These are phyloP conservation scores for Magnaporthiopsis rhizophila DNA, from an alignment of 2,329 filamentous ascomycete genomes.

Conservation along the genomic window DNA sequence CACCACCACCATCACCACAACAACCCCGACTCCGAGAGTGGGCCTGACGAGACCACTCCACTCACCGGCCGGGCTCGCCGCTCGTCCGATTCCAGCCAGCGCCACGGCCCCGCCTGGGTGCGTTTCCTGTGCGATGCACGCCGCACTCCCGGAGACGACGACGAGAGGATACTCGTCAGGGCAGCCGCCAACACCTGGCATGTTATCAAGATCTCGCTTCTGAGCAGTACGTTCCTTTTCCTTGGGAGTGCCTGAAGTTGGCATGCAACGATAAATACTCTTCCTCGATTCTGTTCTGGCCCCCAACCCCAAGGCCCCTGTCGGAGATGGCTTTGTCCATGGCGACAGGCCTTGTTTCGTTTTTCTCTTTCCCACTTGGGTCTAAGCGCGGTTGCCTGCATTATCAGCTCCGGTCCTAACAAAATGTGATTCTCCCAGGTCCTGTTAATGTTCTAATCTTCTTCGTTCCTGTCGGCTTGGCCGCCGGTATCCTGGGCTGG, in stretches of 20 bases:
- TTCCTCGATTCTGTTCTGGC: neutral
- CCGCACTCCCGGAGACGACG: slow-evolving; percentile 44
- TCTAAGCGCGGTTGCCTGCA: neutral
- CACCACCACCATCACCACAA: slow-evolving; percentile 5
- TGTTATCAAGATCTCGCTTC: slow-evolving; percentile 46
- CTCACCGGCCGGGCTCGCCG: slow-evolving; percentile 29
- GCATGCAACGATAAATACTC: neutral
- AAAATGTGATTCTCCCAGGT: slow-evolving; percentile 25
- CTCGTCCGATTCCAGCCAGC: slow-evolving; percentile 7
- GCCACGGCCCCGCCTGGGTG: slow-evolving; percentile 16
- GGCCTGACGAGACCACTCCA: slow-evolving; percentile 27
- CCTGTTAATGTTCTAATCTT: slow-evolving; percentile 65
- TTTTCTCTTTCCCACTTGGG: neutral
- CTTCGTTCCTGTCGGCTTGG: slow-evolving; percentile 65
- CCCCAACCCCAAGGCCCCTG: neutral
- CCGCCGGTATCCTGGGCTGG: slow-evolving; percentile 56
- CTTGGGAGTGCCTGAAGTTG: neutral
- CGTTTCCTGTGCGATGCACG: slow-evolving; percentile 39
- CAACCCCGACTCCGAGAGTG: slow-evolving; percentile 7
- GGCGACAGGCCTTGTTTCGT: neutral
- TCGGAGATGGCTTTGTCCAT: neutral
- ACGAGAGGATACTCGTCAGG: slow-evolving; percentile 35
- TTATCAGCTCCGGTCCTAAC: neutral
- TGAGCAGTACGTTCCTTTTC: slow-evolving; percentile 42
- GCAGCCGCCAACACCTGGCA: slow-evolving; percentile 44